Base-by-base conservation (phyloP, 164 flowering plant species). In the Vitis riparia region DNA sequence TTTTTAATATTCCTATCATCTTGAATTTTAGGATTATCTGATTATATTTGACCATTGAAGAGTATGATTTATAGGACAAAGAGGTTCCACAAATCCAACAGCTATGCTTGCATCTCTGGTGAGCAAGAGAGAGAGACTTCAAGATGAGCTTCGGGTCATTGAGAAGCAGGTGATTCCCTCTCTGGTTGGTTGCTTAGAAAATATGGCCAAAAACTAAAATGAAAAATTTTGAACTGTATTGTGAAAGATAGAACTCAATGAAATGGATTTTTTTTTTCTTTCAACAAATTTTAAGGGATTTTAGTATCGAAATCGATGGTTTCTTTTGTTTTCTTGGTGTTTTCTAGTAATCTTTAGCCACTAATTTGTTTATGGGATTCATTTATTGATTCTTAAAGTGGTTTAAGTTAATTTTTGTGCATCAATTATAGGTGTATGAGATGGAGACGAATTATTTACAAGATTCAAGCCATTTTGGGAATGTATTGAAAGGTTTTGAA, bases 361-460 rank as follows among this genome's bases (percentile, higher is more conserved):
- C 5, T 14, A 13, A 55, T 13, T 10, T 13, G 2, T 15, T 55
- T 55, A 15, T 55, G 58, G 27, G 8, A 13, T 15, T 55, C 58
- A 8, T 17, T 55, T 15, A 7, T 14, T 55, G 58, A 8, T 15
- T 17, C 15, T 15, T n/a, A n/a, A n/a, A 2, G 9, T 55, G 17
- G 9, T 55, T 55, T 55, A 23, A 23, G 27, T 23, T 23, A 2
- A n/a, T 55, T 13, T 7, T 55, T 13, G 19, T 17, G 8, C 10
- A 9, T 23, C 13, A 58, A 17, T 17, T 23, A 19, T 59, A 47
- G 66, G 66, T 63, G 48, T 63, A 63, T 48, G 66, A 63, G 14
- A 17, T 63, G n/a, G 66, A 63, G 66, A 63, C 53, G 15, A 63
- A 52, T 30, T 63, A 63, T n/a, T 63, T 63, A 63, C 66, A 63